Evolutionary conservation across 164 flowering plant species (phyloP), one percentile per base, ranked within the genome.

Genomic region (Litsea cubeba): DNA sequence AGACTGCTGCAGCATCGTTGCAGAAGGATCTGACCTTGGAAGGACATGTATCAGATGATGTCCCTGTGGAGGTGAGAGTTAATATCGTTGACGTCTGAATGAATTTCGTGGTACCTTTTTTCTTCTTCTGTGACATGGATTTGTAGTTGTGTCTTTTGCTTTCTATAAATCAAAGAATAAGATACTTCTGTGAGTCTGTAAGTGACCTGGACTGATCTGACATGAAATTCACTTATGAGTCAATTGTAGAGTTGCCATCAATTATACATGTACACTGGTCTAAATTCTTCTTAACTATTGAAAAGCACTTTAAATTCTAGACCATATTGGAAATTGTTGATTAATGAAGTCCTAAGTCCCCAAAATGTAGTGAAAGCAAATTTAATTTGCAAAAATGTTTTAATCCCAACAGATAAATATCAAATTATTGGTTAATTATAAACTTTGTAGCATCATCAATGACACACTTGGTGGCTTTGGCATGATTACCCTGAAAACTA

Each of bases 1-100:
- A 95, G 85, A 95, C 99, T 68, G 97, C 98, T 54, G 97, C 98
- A 26, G 99, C 98, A 74, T 95, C 98, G 69, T 72, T 93, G 76
- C 85, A 85, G 71, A 95, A 93, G 82, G 79, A 80, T 67, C 74
- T 95, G 65, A 88, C 82, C 25, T 80, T 95, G 82, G 97, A 91
- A 90, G 99, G 99, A 58, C 86, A 84, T 75, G 82, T 95, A 51
- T 82, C 90, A 3, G 92, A 88, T 74, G 93, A 91, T 77, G 95
- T 95, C 73, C 99, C 98, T n/a, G 77, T 89, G 40, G 98, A 93
- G 93, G 99, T 95, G 73, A 82, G 80, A 72, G 5, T 50, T 66
- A 72, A 7, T 28, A 62, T 62, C 30, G 5, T 30, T 66, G 15
- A 12, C 69, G 7, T 11, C 40, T 28, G 32, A 28, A 18, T 66